Evolutionary conservation across 2,329 filamentous ascomycete species (phyloP), one percentile per base, ranked within the genome.

Genomic region (Alternaria sp.): DNA sequence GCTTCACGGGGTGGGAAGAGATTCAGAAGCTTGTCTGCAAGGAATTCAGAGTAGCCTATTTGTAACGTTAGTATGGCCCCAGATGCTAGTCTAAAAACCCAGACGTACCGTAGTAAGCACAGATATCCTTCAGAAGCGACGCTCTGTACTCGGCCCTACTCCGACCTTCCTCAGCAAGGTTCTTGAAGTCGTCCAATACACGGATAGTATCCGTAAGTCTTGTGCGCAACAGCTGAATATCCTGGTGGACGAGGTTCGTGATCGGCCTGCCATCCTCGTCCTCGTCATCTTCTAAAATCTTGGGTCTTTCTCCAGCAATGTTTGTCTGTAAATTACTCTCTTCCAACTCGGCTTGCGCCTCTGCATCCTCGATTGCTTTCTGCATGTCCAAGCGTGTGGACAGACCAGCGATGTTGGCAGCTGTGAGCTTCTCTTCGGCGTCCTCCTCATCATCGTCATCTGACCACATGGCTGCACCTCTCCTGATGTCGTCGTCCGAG

Each of bases 391-490:
- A 80, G 77, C 93, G 94, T 69, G 88, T 85, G 54, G 94, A 93
- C 55, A 99, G 82, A 58, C 95, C 95, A 70, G 90, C 95, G 63
- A 99, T 98, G 78, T 99, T 99, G 62, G 95, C 95, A 2, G 93
- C 93, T 51, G 92, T 99, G 67, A 99, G 85, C 76, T 89, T 90
- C 80, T 97, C 93, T 79, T 97, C 92, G 5, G 88, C 89, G 1
- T 90, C 93, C 65, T 94, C 91, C 69, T 96, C 93, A 72, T 98
- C 94, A 65, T 98, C 95, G 72, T 98, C 94, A 66, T 98, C 94
- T 0, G 95, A 98, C 83, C 96, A 99, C 83, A 97, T 92, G 65
- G 89, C 86, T 70, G 84, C 66, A 28, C 56, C 51, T 63, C 71
- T 80, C 73, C 63, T 77, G 64, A 63, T 67, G 31, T 72, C 69